Evolutionary conservation across 306 rosid species (phyloP).

Genomic region (Abrus pulchellus): DNA sequence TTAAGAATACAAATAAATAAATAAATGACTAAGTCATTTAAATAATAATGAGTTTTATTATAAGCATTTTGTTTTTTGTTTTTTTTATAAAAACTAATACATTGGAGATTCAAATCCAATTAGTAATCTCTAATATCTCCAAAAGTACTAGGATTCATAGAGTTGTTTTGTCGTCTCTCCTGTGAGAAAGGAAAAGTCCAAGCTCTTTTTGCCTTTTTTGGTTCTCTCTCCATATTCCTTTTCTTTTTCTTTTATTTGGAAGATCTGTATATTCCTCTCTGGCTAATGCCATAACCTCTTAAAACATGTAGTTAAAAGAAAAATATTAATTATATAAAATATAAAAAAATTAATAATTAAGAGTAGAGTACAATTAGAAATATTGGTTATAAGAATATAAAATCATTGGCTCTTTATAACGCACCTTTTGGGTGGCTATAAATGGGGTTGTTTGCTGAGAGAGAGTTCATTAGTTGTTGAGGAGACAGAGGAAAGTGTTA

Average conservation of each 20-base stretch:
- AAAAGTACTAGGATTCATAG: background rate
- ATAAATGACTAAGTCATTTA: background rate
- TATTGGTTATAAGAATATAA: background rate
- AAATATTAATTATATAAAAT: background rate
- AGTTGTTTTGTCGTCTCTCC: background rate
- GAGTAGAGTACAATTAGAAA: background rate
- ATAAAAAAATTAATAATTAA: background rate
- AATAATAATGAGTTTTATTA: background rate
- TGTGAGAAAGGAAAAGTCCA: background rate
- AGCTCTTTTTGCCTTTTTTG: slow-evolving; percentile 9
- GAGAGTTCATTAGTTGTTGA: background rate
- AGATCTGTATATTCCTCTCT: slow-evolving; percentile 27
- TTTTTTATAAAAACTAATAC: background rate
- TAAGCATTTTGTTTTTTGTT: background rate
- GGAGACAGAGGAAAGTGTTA: background rate
- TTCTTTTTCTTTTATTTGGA: background rate
- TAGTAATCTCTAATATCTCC: background rate
- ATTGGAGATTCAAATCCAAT: background rate
- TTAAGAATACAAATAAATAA: background rate
- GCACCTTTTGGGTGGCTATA: slow-evolving; percentile 52
- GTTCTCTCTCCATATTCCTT: background rate
- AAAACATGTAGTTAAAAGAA: background rate
- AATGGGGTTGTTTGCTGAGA: slow-evolving; percentile 39
- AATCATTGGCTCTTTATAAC: background rate
- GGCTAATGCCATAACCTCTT: background rate